phyloP scores from a whole-genome alignment of 2,329 filamentous ascomycete species.

The Colletotrichum abscissum region DNA sequence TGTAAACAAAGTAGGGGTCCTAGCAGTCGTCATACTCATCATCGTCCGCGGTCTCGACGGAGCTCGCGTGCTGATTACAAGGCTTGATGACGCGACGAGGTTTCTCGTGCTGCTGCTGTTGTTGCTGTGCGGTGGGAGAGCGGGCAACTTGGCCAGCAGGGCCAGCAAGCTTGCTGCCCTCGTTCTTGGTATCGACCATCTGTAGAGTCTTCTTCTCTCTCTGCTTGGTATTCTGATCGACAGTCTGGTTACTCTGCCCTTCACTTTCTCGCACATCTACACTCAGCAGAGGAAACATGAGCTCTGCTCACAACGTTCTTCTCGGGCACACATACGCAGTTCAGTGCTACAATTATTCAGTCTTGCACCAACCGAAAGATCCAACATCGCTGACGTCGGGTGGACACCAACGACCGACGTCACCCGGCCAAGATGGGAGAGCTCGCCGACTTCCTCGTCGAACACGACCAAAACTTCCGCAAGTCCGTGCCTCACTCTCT shows the following conservation, averaged over 20 bases:
- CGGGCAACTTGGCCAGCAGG: background rate
- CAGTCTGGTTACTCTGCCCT: background rate
- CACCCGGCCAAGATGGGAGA: too few relatives aligned
- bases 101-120: background rate
- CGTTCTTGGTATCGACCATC: background rate
- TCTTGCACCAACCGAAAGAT: too few relatives aligned
- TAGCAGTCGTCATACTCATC: conserved; percentile 30
- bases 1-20: conserved; percentile 1
- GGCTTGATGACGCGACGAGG: background rate
- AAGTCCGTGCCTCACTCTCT: too few relatives aligned
- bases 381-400: too few relatives aligned
- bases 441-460: too few relatives aligned
- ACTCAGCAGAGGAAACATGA: too few relatives aligned
- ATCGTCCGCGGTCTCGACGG: conserved; percentile 21
- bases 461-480: too few relatives aligned
- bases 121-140: background rate
- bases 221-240: background rate
- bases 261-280: too few relatives aligned
- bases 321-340: too few relatives aligned
- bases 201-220: background rate
- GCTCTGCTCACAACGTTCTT: too few relatives aligned
- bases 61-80: background rate
- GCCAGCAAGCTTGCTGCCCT: background rate
- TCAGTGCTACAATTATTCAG: too few relatives aligned
- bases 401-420: too few relatives aligned